phyloP scores from a whole-genome alignment of 148 eudicot genomes.

The Camellia lanceoleosa region DNA sequence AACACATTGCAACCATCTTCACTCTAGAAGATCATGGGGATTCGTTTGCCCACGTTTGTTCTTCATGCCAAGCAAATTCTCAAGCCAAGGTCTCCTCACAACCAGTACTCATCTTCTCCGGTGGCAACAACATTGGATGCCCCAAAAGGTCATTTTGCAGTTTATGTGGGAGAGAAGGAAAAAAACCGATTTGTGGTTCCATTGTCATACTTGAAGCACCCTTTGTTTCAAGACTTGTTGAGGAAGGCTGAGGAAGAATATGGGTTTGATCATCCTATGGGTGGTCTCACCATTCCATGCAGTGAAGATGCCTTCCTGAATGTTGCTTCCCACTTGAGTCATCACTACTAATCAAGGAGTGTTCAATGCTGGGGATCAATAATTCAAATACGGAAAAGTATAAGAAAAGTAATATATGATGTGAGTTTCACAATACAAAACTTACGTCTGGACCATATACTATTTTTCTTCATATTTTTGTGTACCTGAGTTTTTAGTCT shows the following conservation, averaged over 20 bases:
- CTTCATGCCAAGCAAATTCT: slow-evolving; percentile 21
- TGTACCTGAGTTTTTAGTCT: no score
- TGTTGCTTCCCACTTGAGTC: slow-evolving; percentile 12
- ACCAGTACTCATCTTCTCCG: background rate
- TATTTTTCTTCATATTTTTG: no score
- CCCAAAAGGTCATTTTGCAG: slow-evolving; percentile 38
- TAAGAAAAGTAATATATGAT: no score
- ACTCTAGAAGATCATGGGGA: background rate
- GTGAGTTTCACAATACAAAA: no score
- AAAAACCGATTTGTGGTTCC: slow-evolving; percentile 45
- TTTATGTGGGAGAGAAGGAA: slow-evolving; percentile 44
- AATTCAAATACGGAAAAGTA: no score
- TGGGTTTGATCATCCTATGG: slow-evolving; percentile 53
- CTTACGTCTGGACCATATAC: no score
- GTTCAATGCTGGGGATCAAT: no score
- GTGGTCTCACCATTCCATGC: slow-evolving; percentile 55
- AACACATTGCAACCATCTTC: background rate
- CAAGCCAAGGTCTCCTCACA: background rate
- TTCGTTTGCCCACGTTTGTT: background rate
- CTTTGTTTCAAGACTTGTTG: slow-evolving; percentile 40
- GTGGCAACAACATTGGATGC: background rate
- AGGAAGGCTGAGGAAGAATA: slow-evolving; percentile 43
- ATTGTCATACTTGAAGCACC: slow-evolving; percentile 43
- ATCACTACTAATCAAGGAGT: background rate
- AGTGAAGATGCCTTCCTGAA: slow-evolving; percentile 22